Percentiles rank a stretch among this genome's conserved stretches.
Conservation (phyloP, 768 basidiomycete genomes). For the Mycena indigotica region DNA sequence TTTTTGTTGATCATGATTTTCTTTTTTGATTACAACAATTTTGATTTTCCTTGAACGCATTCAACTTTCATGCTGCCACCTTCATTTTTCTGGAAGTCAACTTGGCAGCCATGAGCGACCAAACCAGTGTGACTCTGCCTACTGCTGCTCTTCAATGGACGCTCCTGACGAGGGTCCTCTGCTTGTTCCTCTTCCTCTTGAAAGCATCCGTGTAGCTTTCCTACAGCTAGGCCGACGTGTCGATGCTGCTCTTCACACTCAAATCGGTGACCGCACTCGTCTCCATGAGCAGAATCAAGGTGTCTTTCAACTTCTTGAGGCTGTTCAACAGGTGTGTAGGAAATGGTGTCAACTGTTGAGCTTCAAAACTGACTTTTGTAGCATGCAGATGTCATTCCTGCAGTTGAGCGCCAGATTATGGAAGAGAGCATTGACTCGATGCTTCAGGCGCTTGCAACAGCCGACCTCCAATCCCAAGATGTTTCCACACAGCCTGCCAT, state of each 20-base stretch:
- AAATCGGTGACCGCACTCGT: slow-evolving; percentile 9
- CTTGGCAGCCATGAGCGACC: background rate
- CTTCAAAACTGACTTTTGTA: background rate
- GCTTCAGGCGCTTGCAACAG: slow-evolving; percentile 13
- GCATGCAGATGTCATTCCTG: slow-evolving; percentile 11
- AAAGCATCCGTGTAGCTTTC: slow-evolving; percentile 27
- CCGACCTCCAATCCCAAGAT: slow-evolving; percentile 10
- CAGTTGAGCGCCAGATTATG: slow-evolving; percentile 14
- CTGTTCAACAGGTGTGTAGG: slow-evolving; percentile 3
- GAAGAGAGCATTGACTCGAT: slow-evolving; percentile 12
- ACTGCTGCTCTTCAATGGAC: background rate
- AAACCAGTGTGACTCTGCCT: too few relatives aligned
- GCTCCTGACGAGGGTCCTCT: background rate
- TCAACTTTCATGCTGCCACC: background rate
- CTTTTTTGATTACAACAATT: background rate
- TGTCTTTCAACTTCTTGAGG: slow-evolving; percentile 1
- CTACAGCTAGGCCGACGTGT: slow-evolving; percentile 16
- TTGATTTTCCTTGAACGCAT: background rate
- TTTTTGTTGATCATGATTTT: too few relatives aligned
- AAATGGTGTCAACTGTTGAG: background rate
- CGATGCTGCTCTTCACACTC: slow-evolving; percentile 13
- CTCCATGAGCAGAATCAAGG: slow-evolving; percentile 1
- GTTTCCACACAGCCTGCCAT: slow-evolving; percentile 5
- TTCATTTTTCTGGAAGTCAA: background rate
- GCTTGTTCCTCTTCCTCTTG: slow-evolving; percentile 5